Percentiles rank a stretch among this genome's conserved stretches.
These are phyloP conservation scores for Protomyces macrosporus DNA, from an alignment of 1,139 yeast genomes.

Conservation along the genomic window DNA sequence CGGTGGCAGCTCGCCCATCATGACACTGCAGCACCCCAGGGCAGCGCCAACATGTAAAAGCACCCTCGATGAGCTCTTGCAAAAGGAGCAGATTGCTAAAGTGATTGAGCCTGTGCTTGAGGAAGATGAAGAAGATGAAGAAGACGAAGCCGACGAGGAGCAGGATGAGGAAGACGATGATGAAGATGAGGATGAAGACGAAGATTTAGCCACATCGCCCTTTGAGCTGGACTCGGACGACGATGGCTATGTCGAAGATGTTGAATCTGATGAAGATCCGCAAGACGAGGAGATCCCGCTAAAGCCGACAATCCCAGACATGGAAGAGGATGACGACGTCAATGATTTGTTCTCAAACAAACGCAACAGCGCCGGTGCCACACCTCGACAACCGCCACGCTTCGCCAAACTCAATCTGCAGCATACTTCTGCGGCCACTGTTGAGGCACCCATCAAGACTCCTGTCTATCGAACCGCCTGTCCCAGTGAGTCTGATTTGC, in stretches of 20 bases:
- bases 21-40: background rate
- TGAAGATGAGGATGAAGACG: constrained; percentile 10
- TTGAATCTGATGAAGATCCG: constrained; percentile 16
- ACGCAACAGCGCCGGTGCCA: background rate
- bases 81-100: constrained; percentile 18
- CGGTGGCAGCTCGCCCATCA: constrained; percentile 5
- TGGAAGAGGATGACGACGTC: background rate
- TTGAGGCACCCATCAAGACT: background rate
- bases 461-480: constrained; percentile 26
- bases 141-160: background rate
- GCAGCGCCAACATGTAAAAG: constrained; percentile 16
- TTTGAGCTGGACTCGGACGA: constrained; percentile 7
- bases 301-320: background rate
- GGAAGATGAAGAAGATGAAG: constrained; percentile 26
- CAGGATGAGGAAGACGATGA: background rate
- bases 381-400: background rate
- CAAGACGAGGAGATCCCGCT: background rate
- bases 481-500: constrained; percentile 24
- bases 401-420: background rate
- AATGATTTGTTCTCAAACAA: background rate
- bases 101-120: constrained; percentile 23
- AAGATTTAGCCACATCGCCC: background rate
- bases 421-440: background rate
- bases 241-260: constrained; percentile 12
- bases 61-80: constrained; percentile 9